Base-by-base conservation (phyloP, 169 alveolate genomes). In the Eimeria brunetti region DNA sequence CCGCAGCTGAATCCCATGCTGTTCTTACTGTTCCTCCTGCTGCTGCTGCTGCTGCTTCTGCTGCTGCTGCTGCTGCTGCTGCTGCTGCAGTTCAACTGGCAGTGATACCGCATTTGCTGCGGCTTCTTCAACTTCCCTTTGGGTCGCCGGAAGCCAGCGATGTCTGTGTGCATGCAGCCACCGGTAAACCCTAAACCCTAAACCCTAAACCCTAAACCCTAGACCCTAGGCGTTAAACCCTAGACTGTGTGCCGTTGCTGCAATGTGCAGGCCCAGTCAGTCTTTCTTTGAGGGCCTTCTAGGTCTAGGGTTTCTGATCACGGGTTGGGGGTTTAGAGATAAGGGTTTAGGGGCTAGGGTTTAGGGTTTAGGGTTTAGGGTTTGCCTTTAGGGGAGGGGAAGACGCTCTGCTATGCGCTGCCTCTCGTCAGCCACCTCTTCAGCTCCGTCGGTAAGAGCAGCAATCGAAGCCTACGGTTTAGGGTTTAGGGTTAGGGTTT, bases 361-460 rank as follows among this genome's bases (percentile, higher is more conserved):
- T 62, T 36, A 38, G 36, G 46, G 80, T 38, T 85, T 36, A 58
- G 64, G 75, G 64, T 53, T 81, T 36, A 85, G 58, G 83, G 75
- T 85, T 36, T 58, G 6, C 71, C 16, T 16, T 51, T 80, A 91
- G 96, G 96, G 14, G 91, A 94, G 88, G 96, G 96, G 14, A 94
- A 94, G 86, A 94, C 96, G 22, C 73, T 94, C 36, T 94, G 96
- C 83, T 94, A 94, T 89, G 96, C 78, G n/a, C 18, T 94, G 73
- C 96, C 96, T 22, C 62, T 94, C 67, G 94, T 94, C 76, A 56
- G 80, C 51, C 41, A 44, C 22, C 96, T 94, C 51, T 71, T 67
- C n/a, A 78, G 60, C 8, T 36, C 89, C 0, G 67, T 51, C 14
- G 91, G 95, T 91, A 80, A 51, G 95, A 18, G 11, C 41, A 2